These are phyloP conservation scores for Aspergillus leporis DNA, from an alignment of 495 filamentous ascomycete genomes.

Conservation along the genomic window DNA sequence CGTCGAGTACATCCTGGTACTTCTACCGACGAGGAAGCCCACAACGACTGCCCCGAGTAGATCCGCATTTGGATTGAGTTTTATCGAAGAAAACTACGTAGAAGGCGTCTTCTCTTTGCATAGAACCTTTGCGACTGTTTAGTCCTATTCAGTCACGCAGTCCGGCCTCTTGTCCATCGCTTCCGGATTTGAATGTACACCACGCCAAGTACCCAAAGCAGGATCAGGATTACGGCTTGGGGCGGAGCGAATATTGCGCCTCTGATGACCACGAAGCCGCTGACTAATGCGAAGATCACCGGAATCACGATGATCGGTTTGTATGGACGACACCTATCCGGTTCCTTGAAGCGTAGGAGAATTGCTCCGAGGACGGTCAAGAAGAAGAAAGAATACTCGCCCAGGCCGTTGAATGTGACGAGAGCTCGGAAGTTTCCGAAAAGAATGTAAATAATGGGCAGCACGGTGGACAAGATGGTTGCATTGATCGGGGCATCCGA, in stretches of 20 bases:
- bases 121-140: too few species aligned
- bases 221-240: constrained; percentile 15
- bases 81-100: too few species aligned
- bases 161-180: not conserved
- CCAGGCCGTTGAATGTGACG: constrained; percentile 23
- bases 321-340: constrained; percentile 17
- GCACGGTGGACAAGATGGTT: constrained; percentile 18
- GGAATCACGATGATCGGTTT: constrained; percentile 19
- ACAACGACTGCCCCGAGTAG: too few species aligned
- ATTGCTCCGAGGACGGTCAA: constrained; percentile 22
- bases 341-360: constrained; percentile 19
- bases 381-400: constrained; percentile 24
- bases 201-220: constrained; percentile 17
- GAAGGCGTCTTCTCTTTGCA: too few species aligned
- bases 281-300: constrained; percentile 16
- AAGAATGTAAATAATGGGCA: constrained; percentile 17
- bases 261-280: constrained; percentile 20
- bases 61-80: too few species aligned
- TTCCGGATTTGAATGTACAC: constrained; percentile 9
- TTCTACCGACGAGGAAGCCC: too few species aligned
- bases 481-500: constrained; percentile 25
- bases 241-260: constrained; percentile 20
- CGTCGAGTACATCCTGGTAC: too few species aligned
- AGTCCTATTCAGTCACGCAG: not conserved
- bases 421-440: constrained; percentile 24